Conservation (phyloP, 2,329 filamentous ascomycete species). For the Fusarium phyllophilum region DNA sequence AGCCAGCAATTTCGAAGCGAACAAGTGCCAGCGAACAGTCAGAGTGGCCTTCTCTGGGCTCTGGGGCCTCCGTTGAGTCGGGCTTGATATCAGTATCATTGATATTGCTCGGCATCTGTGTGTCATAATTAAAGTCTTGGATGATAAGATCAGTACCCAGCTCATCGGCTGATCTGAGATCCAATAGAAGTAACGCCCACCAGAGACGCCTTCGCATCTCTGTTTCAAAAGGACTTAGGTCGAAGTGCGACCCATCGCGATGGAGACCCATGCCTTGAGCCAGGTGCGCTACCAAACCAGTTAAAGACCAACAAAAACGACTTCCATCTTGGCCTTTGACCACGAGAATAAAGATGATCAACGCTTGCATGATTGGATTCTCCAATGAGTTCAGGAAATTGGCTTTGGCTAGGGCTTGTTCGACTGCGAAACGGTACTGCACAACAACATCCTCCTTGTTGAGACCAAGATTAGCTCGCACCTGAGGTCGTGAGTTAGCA, state of each 20-base stretch:
- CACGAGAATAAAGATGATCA: constrained; percentile 64
- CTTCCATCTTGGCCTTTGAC: constrained; percentile 59
- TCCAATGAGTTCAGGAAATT: constrained; percentile 68
- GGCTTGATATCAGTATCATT: constrained; percentile 61
- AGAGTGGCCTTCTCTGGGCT: constrained; percentile 60
- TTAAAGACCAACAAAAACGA: constrained; percentile 69
- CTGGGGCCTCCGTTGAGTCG: constrained; percentile 58
- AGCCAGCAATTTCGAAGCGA: constrained; percentile 61
- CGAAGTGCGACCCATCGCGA: constrained; percentile 62
- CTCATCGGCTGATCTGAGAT: constrained; percentile 65
- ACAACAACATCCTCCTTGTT: constrained; percentile 57
- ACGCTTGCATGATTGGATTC: constrained; percentile 66
- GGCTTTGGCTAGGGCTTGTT: constrained; percentile 67
- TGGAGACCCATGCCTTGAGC: constrained; percentile 70
- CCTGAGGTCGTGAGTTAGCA: constrained; percentile 17
- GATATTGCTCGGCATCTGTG: constrained; percentile 60
- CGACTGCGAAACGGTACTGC: constrained; percentile 64
- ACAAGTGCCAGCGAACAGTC: constrained; percentile 62
- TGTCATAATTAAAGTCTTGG: constrained; percentile 56
- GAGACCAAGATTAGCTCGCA: constrained; percentile 54
- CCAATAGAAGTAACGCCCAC: constrained; percentile 68
- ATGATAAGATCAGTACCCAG: constrained; percentile 60
- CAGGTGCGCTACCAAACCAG: constrained; percentile 66
- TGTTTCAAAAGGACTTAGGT: constrained; percentile 65
- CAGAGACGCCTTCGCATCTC: constrained; percentile 70